Base-by-base conservation (phyloP, 2,329 filamentous ascomycete genomes). In the Seiridium unicorne region DNA sequence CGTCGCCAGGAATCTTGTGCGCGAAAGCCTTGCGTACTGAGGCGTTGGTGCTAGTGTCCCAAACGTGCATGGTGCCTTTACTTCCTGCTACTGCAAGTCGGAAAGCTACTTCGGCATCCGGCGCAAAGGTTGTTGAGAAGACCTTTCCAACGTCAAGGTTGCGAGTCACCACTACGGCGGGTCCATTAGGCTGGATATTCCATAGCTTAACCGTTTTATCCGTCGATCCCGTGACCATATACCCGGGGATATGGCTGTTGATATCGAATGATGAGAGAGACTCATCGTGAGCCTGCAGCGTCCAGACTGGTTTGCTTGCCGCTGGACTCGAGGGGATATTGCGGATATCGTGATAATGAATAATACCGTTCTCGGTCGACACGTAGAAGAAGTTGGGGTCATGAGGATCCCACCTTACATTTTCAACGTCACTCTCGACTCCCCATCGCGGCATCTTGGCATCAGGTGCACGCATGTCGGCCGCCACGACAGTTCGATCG, bases 171-270 rank as follows among this genome's bases (percentile, higher is more conserved):
- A 99, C 92, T 86, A 99, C 91, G 62, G 88, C 91, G 1, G 95
- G 95, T 2, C 92, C 93, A 46, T 85, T 85, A 10, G 89, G 76
- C 67, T 89, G 85, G 60, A 97, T 87, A 76, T 97, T 97, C 95
- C 95, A 99, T 60, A 99, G 82, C 82, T 99, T 99, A 68, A 98
- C 93, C 5, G 90, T 91, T 80, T 92, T 94, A 81, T 99, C 95
- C 11, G 91, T 93, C 2, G 93, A 97, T 3, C 93, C 95, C 0
- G 95, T 98, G 11, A 87, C 95, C 76, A 99, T 85, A 82, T 92
- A 97, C 48, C 95, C 95, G 1, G 95, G 94, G 61, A 99, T 92
- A 55, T 88, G 81, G 3, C 89, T 84, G 81, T 97, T 98, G 77
- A 98, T 85, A 74, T 97, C 93, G 73, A 99, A 97, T 0, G 92